Evolutionary conservation across 2,329 filamentous ascomycete species (phyloP).

Genomic region (Cercospora janseana): DNA sequence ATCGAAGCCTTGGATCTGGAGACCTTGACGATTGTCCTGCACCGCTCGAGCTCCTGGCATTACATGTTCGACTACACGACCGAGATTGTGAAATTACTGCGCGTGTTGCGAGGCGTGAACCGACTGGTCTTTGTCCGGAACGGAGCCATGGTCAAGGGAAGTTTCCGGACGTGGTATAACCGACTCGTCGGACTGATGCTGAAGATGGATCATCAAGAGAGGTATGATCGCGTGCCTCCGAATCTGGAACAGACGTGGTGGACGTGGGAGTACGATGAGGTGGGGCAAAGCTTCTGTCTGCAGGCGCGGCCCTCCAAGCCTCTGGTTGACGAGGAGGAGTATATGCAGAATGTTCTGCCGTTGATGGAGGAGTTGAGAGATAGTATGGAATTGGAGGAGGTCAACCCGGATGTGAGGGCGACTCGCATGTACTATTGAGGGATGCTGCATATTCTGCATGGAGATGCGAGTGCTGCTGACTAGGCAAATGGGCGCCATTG

Average conservation of each 20-base stretch:
- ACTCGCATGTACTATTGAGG: conserved; percentile 25
- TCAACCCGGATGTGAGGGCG: conserved; percentile 40
- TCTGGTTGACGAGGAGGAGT: conserved; percentile 39
- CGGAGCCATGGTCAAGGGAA: conserved; percentile 38
- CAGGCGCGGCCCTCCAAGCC: conserved; percentile 32
- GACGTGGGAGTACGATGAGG: conserved; percentile 39
- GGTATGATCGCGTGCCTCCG: conserved; percentile 39
- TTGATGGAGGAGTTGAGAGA: conserved; percentile 38
- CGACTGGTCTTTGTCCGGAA: conserved; percentile 39
- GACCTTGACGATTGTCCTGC: conserved; percentile 36
- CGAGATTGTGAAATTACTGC: conserved; percentile 37
- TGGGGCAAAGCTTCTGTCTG: conserved; percentile 36
- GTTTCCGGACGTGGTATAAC: conserved; percentile 42
- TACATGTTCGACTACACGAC: conserved; percentile 39
- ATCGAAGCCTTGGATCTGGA: conserved; percentile 35
- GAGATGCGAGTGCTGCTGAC: background rate
- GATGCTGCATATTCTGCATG: background rate
- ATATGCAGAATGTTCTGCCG: conserved; percentile 41
- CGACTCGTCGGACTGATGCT: conserved; percentile 41
- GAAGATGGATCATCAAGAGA: conserved; percentile 43
- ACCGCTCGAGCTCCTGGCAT: conserved; percentile 36
- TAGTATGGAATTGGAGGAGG: conserved; percentile 40
- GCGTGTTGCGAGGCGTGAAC: conserved; percentile 37
- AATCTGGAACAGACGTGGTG: conserved; percentile 41
- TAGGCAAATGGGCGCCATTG: too few species aligned